Evolutionary conservation across 2,329 filamentous ascomycete species (phyloP).

Genomic region (Aureobasidium subglaciale): DNA sequence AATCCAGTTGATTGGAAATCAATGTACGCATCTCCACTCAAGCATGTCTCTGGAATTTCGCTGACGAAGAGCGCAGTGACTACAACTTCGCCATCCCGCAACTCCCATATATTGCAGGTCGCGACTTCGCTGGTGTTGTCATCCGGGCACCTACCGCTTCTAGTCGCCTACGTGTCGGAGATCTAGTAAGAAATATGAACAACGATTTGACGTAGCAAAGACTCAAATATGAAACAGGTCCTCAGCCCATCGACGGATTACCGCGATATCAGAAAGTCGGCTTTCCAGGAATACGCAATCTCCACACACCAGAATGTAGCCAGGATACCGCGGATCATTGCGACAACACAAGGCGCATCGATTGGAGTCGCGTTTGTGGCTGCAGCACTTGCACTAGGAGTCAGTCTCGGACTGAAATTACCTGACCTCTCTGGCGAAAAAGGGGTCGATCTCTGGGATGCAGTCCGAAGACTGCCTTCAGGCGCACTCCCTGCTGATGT

Average conservation of each 20-base stretch:
- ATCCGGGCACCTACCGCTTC: slow-evolving; percentile 38
- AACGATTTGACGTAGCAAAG: no score
- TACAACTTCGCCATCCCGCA: slow-evolving; percentile 63
- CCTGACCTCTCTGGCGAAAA: slow-evolving; percentile 30
- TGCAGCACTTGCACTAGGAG: slow-evolving; percentile 57
- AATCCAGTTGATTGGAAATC: slow-evolving; percentile 75
- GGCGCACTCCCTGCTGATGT: slow-evolving; percentile 42
- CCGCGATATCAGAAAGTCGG: slow-evolving; percentile 62
- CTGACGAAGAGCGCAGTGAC: slow-evolving; percentile 41
- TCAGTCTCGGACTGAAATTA: slow-evolving; percentile 65
- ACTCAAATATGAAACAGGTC: no score
- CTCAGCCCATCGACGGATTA: slow-evolving; percentile 69
- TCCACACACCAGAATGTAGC: slow-evolving; percentile 59
- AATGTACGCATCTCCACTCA: slow-evolving; percentile 45
- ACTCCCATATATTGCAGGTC: slow-evolving; percentile 61
- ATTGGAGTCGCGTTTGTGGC: slow-evolving; percentile 67
- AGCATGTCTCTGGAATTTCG: neutral
- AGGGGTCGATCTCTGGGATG: slow-evolving; percentile 49
- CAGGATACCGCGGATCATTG: slow-evolving; percentile 49
- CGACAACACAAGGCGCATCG: slow-evolving; percentile 51
- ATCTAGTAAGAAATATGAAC: slow-evolving; percentile 47
- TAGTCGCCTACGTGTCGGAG: slow-evolving; percentile 49
- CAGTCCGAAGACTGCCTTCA: slow-evolving; percentile 39
- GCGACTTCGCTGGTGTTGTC: slow-evolving; percentile 62
- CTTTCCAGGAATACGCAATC: slow-evolving; percentile 63